These are phyloP conservation scores for Talaromyces rugulosus DNA, from an alignment of 2,329 filamentous ascomycete genomes.

Conservation along the genomic window DNA sequence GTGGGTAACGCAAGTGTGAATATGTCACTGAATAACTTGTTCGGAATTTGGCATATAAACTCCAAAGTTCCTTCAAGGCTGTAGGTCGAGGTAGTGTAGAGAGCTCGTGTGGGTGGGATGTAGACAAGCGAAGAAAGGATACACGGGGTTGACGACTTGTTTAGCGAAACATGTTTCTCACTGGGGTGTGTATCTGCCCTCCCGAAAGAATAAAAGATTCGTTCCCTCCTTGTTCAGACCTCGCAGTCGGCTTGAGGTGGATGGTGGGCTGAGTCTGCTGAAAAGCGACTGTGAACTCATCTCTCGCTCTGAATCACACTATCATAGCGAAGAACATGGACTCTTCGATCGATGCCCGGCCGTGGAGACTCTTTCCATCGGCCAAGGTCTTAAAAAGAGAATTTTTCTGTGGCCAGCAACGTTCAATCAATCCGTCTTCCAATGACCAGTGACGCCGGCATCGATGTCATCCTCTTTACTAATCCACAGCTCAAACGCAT, in stretches of 20 bases:
- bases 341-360: background rate
- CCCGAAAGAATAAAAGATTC: background rate
- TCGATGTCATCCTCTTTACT: constrained; percentile 70
- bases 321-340: background rate
- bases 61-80: background rate
- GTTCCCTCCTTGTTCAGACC: background rate
- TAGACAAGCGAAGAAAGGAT: background rate
- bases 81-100: background rate
- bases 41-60: background rate
- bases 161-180: background rate
- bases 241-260: background rate
- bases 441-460: constrained; percentile 68
- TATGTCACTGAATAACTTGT: background rate
- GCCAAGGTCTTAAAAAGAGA: background rate
- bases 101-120: background rate
- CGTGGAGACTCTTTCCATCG: background rate
- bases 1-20: background rate
- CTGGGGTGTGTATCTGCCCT: background rate
- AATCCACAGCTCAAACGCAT: constrained; percentile 84
- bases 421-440: constrained; percentile 79
- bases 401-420: background rate
- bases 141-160: background rate
- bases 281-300: background rate
- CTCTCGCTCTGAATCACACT: background rate
- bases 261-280: background rate